A percentile compares a stretch with the other conserved stretches of the same genome.
Conservation (phyloP, 1,139 yeast species). For the Yamadazyma diospyri region DNA sequence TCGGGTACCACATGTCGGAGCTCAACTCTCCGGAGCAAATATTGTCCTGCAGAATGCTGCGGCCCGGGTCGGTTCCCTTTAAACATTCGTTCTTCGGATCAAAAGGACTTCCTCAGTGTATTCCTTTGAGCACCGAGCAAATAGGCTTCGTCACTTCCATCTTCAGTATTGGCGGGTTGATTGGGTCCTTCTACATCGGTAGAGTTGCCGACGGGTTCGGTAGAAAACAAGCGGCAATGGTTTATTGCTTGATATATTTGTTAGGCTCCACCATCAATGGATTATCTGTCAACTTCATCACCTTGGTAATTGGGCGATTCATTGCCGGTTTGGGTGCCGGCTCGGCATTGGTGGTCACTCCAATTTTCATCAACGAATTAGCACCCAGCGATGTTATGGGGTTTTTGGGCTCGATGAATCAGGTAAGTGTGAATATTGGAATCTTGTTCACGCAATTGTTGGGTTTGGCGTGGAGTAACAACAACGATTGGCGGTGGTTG, state of each 20-base stretch:
- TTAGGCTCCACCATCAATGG: conserved; percentile 71
- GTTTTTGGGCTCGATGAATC: conserved; percentile 81
- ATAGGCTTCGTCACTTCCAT: conserved; percentile 81
- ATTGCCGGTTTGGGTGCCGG: conserved; percentile 87
- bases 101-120: conserved; percentile 42
- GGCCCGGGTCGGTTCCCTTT: conserved; percentile 32
- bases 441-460: conserved; percentile 73
- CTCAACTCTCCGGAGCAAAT: conserved; percentile 45
- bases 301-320: conserved; percentile 66
- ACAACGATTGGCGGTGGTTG: conserved; percentile 68
- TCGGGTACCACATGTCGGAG: conserved; percentile 51
- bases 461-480: conserved; percentile 66
- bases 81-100: conserved; percentile 36
- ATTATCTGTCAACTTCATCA: conserved; percentile 38
- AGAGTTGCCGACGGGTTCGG: conserved; percentile 67
- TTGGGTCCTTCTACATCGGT: conserved; percentile 76
- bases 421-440: conserved; percentile 80
- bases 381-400: conserved; percentile 71
- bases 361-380: conserved; percentile 76
- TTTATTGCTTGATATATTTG: conserved; percentile 54
- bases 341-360: conserved; percentile 76
- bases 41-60: conserved; percentile 31
- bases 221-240: conserved; percentile 52
- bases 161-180: conserved; percentile 81
- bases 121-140: conserved; percentile 59